Conservation (phyloP, 352 stramenopile species). For the Pythium angustatum region DNA sequence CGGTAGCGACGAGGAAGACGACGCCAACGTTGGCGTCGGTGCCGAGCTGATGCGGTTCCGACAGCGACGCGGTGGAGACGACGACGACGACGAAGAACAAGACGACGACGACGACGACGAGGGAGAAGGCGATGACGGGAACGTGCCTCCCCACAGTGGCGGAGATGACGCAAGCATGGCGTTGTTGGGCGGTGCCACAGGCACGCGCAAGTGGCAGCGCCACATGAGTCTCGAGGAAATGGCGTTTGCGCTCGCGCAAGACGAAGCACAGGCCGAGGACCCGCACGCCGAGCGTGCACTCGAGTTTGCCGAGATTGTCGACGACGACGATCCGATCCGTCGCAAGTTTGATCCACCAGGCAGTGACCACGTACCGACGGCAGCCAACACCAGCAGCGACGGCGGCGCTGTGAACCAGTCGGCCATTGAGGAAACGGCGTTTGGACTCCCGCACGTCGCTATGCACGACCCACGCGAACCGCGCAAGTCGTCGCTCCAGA, state of each 20-base stretch:
- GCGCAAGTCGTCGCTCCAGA: constrained; percentile 24
- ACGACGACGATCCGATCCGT: not conserved
- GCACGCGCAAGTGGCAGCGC: constrained; percentile 1
- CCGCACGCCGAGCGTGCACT: not conserved
- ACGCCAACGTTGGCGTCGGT: not conserved
- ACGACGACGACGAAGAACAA: not conserved
- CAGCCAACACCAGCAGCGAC: not conserved
- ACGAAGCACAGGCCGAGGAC: not conserved
- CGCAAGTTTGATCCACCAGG: not conserved
- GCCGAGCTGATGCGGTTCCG: not conserved
- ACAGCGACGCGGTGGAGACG: not conserved
- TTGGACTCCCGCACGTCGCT: constrained; percentile 15
- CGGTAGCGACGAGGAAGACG: constrained; percentile 13
- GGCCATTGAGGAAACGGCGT: constrained; percentile 18
- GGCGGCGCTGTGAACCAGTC: not conserved
- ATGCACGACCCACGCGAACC: not conserved
- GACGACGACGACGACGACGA: not conserved
- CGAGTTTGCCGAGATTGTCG: constrained; percentile 7
- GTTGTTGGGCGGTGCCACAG: not conserved
- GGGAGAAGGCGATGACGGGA: not conserved
- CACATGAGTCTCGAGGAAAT: constrained; percentile 21
- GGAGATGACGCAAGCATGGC: not conserved
- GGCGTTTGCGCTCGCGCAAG: constrained; percentile 4
- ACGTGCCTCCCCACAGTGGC: no score
- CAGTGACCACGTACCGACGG: not conserved